These are phyloP conservation scores for Yarrowia deformans DNA, from an alignment of 805 yeast genomes.

Conservation along the genomic window DNA sequence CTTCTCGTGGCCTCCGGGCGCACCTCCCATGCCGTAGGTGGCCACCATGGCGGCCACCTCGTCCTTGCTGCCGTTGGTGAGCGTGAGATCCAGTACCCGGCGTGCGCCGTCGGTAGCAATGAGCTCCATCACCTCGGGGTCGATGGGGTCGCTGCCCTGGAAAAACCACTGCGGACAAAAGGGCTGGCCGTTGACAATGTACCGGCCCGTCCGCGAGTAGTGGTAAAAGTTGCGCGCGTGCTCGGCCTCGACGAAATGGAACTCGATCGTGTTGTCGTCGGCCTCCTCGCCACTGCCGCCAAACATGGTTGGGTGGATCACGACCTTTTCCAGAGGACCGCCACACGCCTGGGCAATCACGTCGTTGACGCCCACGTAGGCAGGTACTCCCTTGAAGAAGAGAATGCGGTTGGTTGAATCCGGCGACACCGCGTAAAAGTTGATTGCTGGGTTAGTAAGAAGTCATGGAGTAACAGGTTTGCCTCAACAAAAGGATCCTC, in stretches of 20 bases:
- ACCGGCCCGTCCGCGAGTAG: constrained; percentile 33
- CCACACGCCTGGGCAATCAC: constrained; percentile 36
- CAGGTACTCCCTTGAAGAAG: constrained; percentile 32
- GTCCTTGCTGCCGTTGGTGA: constrained; percentile 15
- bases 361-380: constrained; percentile 15
- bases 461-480: no score
- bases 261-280: constrained; percentile 37
- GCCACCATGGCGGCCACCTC: constrained; percentile 25
- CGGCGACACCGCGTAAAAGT: constrained; percentile 27
- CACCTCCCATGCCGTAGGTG: constrained; percentile 7
- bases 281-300: constrained; percentile 21
- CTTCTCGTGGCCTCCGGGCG: not conserved
- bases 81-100: constrained; percentile 15
- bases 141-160: constrained; percentile 28
- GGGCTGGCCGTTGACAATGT: constrained; percentile 36
- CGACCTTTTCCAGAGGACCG: constrained; percentile 32
- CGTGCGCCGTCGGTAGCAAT: constrained; percentile 28
- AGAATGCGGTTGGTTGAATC: constrained; percentile 34
- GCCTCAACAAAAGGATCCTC: no score
- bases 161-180: constrained; percentile 36
- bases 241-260: constrained; percentile 37
- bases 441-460: constrained; percentile 36
- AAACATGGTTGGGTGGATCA: constrained; percentile 34
- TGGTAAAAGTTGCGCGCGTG: constrained; percentile 38
- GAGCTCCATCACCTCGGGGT: constrained; percentile 16